Evolutionary conservation across 2,329 filamentous ascomycete species (phyloP).

Genomic region (Ophiostoma ips): DNA sequence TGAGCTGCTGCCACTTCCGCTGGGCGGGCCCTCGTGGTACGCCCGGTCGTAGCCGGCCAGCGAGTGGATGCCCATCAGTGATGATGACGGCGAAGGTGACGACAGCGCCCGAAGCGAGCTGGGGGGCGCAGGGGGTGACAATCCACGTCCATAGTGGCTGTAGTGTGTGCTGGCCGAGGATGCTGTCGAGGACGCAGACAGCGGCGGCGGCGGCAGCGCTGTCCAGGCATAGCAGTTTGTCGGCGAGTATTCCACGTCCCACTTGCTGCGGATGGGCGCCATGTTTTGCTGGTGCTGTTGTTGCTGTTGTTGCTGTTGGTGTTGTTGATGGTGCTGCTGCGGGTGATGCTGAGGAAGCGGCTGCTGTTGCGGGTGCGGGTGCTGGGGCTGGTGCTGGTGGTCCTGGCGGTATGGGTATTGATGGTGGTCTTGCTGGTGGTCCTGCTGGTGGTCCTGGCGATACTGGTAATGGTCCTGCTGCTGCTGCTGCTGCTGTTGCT

Average conservation of each 20-base stretch:
- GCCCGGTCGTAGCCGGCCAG: neutral
- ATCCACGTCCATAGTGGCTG: neutral
- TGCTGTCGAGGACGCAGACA: neutral
- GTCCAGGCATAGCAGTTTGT: neutral
- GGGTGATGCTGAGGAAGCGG: neutral
- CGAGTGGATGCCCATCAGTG: neutral
- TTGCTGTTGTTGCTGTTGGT: neutral
- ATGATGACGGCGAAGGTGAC: neutral
- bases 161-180: neutral
- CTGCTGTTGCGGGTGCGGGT: neutral
- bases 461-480: neutral
- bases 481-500: neutral
- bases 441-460: neutral
- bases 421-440: neutral
- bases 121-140: neutral
- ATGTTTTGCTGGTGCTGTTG: neutral
- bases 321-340: neutral
- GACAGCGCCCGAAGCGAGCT: neutral
- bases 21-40: neutral
- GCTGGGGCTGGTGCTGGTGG: neutral
- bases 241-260: constrained; percentile 3
- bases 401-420: neutral
- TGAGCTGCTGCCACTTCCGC: neutral
- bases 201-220: neutral
- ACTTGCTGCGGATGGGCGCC: neutral